Evolutionary conservation across 139 green algal species (phyloP).

Genomic region (Closterium sp.): DNA sequence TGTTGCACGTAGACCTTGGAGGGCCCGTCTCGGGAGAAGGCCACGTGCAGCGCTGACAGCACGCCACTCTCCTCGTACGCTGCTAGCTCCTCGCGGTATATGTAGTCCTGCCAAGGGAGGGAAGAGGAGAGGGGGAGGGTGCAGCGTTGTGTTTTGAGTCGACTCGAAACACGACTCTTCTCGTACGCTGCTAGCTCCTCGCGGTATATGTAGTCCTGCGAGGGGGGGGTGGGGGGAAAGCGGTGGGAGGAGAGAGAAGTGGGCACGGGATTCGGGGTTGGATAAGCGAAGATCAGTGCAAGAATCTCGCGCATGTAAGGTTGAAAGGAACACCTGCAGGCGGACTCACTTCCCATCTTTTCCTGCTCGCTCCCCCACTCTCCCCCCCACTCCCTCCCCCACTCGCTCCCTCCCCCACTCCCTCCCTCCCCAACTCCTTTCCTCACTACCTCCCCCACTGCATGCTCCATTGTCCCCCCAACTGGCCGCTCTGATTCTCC

Average conservation of each 20-base stretch:
- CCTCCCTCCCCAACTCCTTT: too few species aligned
- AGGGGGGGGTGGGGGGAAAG: background rate
- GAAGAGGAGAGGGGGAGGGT: constrained; percentile 22
- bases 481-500: too few species aligned
- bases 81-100: too few species aligned
- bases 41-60: background rate
- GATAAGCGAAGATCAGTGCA: background rate
- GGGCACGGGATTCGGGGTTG: too few species aligned
- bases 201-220: constrained; percentile 57
- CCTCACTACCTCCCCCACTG: too few species aligned
- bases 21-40: too few species aligned
- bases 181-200: constrained; percentile 51
- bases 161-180: too few species aligned
- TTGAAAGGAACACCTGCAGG: background rate
- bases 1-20: too few species aligned
- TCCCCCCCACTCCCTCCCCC: too few species aligned
- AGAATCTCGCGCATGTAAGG: background rate
- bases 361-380: background rate
- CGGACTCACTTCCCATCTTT: background rate
- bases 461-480: too few species aligned
- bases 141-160: too few species aligned
- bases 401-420: too few species aligned
- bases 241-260: background rate
- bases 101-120: background rate
- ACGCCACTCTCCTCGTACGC: background rate